Conservation (phyloP, 352 stramenopile genomes). For the Peronosclerospora sorghi region DNA sequence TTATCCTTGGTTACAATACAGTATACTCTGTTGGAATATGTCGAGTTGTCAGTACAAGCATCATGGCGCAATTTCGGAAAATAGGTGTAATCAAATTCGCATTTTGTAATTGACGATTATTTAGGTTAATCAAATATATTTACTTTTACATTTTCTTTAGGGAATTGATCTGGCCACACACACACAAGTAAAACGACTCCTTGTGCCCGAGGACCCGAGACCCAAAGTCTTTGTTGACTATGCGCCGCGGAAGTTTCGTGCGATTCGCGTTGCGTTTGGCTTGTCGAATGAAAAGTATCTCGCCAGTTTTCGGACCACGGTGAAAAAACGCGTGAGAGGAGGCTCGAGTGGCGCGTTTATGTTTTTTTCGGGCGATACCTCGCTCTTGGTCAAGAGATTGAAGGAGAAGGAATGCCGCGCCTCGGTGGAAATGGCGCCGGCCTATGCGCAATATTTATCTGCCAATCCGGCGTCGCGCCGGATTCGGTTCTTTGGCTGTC, state of each 20-base stretch:
- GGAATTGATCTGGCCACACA: too few relatives aligned
- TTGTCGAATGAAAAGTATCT: constrained; percentile 61
- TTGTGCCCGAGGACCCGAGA: constrained; percentile 36
- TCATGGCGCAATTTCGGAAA: too few relatives aligned
- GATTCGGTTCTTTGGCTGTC: constrained; percentile 81
- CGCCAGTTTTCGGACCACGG: constrained; percentile 61
- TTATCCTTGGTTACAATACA: too few relatives aligned
- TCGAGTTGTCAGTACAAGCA: too few relatives aligned
- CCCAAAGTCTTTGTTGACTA: constrained; percentile 75
- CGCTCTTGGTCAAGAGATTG: constrained; percentile 73
- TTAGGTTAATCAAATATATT: too few relatives aligned
- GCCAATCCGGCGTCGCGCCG: constrained; percentile 51
- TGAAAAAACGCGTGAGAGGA: constrained; percentile 64
- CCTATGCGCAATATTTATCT: constrained; percentile 56
- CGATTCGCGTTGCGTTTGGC: constrained; percentile 46
- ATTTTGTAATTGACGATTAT: too few relatives aligned
- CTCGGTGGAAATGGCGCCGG: constrained; percentile 60
- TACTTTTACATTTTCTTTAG: too few relatives aligned
- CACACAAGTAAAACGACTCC: too few relatives aligned
- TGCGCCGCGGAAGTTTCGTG: constrained; percentile 49
- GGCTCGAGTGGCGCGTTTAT: constrained; percentile 75
- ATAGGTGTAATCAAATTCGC: too few relatives aligned
- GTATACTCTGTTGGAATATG: too few relatives aligned
- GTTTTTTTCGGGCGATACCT: constrained; percentile 71
- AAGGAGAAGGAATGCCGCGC: constrained; percentile 62